phyloP scores from a whole-genome alignment of 2,329 filamentous ascomycete genomes.

The Neonectria faginata region DNA sequence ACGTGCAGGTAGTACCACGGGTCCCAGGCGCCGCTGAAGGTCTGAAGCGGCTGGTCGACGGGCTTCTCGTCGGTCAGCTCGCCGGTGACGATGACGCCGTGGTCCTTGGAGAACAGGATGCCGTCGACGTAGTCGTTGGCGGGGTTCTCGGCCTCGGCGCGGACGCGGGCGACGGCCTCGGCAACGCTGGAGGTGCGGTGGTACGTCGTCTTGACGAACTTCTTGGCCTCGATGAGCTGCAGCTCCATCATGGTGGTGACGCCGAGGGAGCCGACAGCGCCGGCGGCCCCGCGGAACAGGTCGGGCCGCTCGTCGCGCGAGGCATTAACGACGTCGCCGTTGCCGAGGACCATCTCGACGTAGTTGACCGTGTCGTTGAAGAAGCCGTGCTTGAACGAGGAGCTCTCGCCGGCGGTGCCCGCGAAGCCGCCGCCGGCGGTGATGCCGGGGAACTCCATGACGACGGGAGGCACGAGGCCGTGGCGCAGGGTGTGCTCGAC shows the following conservation, averaged over 20 bases:
- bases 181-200: slow-evolving; percentile 56
- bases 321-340: slow-evolving; percentile 65
- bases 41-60: slow-evolving; percentile 29
- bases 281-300: slow-evolving; percentile 69
- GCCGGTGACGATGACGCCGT: slow-evolving; percentile 67
- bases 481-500: slow-evolving; percentile 67
- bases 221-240: slow-evolving; percentile 63
- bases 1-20: slow-evolving; percentile 76
- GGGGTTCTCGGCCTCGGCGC: slow-evolving; percentile 29
- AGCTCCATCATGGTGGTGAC: slow-evolving; percentile 72
- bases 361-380: slow-evolving; percentile 73
- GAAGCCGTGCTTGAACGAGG: slow-evolving; percentile 73
- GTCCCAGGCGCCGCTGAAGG: slow-evolving; percentile 65
- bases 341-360: slow-evolving; percentile 72
- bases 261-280: slow-evolving; percentile 70
- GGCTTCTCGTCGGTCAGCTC: slow-evolving; percentile 49
- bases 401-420: slow-evolving; percentile 75
- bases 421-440: slow-evolving; percentile 76
- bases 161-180: slow-evolving; percentile 58
- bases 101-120: slow-evolving; percentile 62
- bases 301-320: slow-evolving; percentile 61
- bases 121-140: slow-evolving; percentile 71
- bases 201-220: slow-evolving; percentile 68
- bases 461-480: slow-evolving; percentile 71
- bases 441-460: slow-evolving; percentile 79